Conservation (phyloP, 1,284 basidiomycete species). For the Sporisorium sorghi region DNA sequence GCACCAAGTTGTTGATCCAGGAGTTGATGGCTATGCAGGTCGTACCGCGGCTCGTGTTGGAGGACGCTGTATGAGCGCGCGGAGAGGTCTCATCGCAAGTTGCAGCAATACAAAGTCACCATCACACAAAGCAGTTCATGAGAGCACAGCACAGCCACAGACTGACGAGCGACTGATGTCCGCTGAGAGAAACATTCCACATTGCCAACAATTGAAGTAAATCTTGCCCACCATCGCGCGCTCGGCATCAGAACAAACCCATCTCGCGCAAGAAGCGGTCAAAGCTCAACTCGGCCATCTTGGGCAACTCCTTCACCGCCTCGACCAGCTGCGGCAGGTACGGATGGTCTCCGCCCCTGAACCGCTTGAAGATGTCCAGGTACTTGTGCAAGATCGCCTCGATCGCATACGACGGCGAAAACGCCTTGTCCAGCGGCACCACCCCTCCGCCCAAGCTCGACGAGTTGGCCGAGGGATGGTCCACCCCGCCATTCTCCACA, state of each 20-base stretch:
- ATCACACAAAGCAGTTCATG: not conserved
- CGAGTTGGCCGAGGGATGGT: constrained; percentile 24
- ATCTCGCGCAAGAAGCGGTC: constrained; percentile 41
- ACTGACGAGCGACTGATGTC: not conserved
- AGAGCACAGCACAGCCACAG: not conserved
- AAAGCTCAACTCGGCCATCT: constrained; percentile 48
- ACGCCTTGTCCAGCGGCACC: constrained; percentile 37
- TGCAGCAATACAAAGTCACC: not conserved
- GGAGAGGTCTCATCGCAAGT: not conserved
- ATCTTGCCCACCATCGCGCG: too few relatives aligned
- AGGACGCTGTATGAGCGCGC: constrained; percentile 49
- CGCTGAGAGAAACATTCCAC: not conserved
- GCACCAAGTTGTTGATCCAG: constrained; percentile 95
- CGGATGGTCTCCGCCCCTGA: constrained; percentile 56
- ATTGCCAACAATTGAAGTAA: too few relatives aligned
- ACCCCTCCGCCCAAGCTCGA: constrained; percentile 1
- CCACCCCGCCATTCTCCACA: not conserved
- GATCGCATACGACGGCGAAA: constrained; percentile 45
- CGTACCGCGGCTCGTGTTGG: constrained; percentile 70
- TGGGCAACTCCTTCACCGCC: constrained; percentile 54
- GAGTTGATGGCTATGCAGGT: constrained; percentile 78
- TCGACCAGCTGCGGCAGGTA: constrained; percentile 50
- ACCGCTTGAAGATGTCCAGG: constrained; percentile 53
- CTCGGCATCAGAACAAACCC: constrained; percentile 25
- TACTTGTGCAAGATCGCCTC: constrained; percentile 59